phyloP scores from a whole-genome alignment of 2,329 filamentous ascomycete genomes.

The Seiridium cupressi region DNA sequence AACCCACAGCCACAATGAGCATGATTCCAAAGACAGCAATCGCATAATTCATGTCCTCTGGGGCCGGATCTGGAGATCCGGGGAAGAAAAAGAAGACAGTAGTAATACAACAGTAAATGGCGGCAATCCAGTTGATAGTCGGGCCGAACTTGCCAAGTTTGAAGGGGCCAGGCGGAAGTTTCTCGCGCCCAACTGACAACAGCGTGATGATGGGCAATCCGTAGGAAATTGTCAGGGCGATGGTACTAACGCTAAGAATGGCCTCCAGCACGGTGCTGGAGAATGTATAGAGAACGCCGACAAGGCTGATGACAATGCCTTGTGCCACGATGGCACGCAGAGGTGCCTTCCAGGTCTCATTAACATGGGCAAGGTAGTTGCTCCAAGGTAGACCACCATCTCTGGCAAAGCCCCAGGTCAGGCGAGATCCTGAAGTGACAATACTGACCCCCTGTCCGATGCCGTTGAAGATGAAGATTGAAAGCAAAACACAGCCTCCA shows the following conservation, averaged over 20 bases:
- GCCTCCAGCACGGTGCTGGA: slow-evolving; percentile 51
- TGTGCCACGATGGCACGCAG: slow-evolving; percentile 51
- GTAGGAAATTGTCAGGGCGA: slow-evolving; percentile 53
- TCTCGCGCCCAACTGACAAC: slow-evolving; percentile 49
- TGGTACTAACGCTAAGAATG: slow-evolving; percentile 54
- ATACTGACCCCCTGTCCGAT: slow-evolving; percentile 51
- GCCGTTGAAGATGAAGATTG: slow-evolving; percentile 55
- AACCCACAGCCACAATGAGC: slow-evolving; percentile 46
- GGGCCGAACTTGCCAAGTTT: slow-evolving; percentile 42
- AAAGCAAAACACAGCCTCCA: slow-evolving; percentile 43
- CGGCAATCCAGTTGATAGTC: slow-evolving; percentile 44
- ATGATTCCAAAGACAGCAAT: slow-evolving; percentile 56
- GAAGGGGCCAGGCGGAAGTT: slow-evolving; percentile 45
- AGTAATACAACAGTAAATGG: slow-evolving; percentile 50
- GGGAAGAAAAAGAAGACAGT: slow-evolving; percentile 58
- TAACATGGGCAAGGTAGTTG: slow-evolving; percentile 40
- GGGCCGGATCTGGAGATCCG: slow-evolving; percentile 37
- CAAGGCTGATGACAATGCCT: slow-evolving; percentile 39
- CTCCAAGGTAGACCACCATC: slow-evolving; percentile 47
- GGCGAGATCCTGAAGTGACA: slow-evolving; percentile 48
- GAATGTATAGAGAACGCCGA: slow-evolving; percentile 57
- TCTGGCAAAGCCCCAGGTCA: slow-evolving; percentile 55
- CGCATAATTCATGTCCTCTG: slow-evolving; percentile 55
- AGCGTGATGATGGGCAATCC: slow-evolving; percentile 48
- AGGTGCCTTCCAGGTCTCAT: slow-evolving; percentile 50